These are phyloP conservation scores for Chrysoporthe puriensis DNA, from an alignment of 2,329 filamentous ascomycete species.

Conservation along the genomic window DNA sequence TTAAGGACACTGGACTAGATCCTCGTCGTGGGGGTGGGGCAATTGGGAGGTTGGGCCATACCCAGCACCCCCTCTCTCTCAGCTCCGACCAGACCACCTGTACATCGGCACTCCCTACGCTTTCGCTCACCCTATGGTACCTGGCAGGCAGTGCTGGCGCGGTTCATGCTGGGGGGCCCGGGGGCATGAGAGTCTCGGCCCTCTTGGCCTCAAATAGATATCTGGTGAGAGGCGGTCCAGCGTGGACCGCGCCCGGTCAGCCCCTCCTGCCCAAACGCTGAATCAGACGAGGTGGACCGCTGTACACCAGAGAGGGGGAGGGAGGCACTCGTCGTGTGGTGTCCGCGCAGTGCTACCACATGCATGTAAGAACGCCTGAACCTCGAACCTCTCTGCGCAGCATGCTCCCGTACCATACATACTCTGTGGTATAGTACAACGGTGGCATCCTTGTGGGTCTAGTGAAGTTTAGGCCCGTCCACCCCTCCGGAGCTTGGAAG, in stretches of 20 bases:
- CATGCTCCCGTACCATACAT: background rate
- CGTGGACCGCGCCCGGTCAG: no score
- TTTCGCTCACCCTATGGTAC: background rate
- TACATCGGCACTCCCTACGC: background rate
- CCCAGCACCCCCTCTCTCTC: background rate
- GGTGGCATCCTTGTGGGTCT: conserved; percentile 10
- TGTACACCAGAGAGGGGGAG: background rate
- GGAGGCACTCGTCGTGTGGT: background rate
- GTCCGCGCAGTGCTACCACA: background rate
- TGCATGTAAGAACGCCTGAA: background rate
- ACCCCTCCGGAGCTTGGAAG: conserved; percentile 18
- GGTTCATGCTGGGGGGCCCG: background rate
- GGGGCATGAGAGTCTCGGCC: background rate
- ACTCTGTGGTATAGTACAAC: background rate
- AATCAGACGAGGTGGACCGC: background rate
- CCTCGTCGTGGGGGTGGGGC: conserved; percentile 10
- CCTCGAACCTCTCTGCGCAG: background rate
- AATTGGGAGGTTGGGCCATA: conserved; percentile 5
- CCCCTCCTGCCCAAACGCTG: no score
- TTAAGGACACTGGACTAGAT: conserved; percentile 12
- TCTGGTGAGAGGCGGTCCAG: background rate
- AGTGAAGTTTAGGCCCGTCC: conserved; percentile 5
- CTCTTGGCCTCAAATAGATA: background rate
- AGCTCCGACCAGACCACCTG: no score
- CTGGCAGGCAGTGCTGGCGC: background rate